Base-by-base conservation (phyloP, 768 basidiomycete genomes). In the Steccherinum ochraceum region DNA sequence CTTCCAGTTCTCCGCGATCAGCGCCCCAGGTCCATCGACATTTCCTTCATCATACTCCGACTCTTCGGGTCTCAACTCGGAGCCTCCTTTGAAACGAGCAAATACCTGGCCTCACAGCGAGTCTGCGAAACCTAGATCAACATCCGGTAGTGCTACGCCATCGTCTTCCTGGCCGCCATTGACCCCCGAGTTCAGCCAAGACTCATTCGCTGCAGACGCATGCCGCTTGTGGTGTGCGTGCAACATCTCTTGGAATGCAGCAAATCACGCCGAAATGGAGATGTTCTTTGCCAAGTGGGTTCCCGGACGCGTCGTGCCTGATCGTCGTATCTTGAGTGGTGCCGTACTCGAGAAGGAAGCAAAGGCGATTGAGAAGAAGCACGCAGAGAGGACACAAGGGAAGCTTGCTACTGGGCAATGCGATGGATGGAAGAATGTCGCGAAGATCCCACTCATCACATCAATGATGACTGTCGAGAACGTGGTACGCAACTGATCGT, bases 221-320 rank as follows among this genome's bases (percentile, higher is more conserved):
- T 61, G 56, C 47, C 45, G 49, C 18, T 23, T 61, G 20, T 59
- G 63, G 16, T 40, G 58, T 12, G 26, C 50, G 10, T 52, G 48
- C 25, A 39, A 50, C 12, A 44, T 58, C 24, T 43, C 64, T 0
- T 67, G 61, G 59, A 66, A 66, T 49, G 49, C 50, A 1, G 58
- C 57, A 4, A 49, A 56, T 12, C 60, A 65, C 48, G 52, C 52
- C 1, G 35, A 63, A 35, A 20, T 61, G 42, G 20, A 46, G 1
- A 11, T 40, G 0, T 67, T 66, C 46, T 52, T 58, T n/a, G 35
- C 48, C 10, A 65, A 64, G 43, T 68, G 59, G 50, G 12, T 64
- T 0, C 59, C 61, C 0, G 19, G 44, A 19, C 58, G 52, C 2
- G 11, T 16, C 5, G 12, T 60, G 1, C 57, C 58, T 0, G 53